Conservation (phyloP, 371 early-diverging fungal species). For the Mucor lusitanicus region DNA sequence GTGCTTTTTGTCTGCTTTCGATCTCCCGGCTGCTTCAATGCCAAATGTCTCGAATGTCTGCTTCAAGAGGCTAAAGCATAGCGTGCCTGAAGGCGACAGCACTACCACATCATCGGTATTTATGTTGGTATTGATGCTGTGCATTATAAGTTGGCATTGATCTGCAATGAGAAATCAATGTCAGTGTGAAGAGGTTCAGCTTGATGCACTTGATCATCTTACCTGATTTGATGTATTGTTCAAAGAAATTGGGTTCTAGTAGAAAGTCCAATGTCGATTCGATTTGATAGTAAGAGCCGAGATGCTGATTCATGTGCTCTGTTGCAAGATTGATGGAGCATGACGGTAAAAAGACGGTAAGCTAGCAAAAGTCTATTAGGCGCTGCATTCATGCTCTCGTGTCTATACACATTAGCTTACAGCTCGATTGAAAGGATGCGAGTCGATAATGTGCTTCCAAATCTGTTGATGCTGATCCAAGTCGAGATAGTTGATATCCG, state of each 20-base stretch:
- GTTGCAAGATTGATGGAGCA: conserved; percentile 27
- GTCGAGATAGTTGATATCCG: conserved; percentile 30
- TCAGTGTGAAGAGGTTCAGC: neutral
- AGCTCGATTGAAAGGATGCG: conserved; percentile 58
- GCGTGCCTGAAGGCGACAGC: conserved; percentile 49
- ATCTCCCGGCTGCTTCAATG: conserved; percentile 36
- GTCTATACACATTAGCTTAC: conserved; percentile 25
- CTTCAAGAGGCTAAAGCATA: conserved; percentile 56
- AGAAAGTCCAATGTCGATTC: conserved; percentile 34
- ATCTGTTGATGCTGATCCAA: conserved; percentile 24
- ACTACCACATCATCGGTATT: conserved; percentile 59
- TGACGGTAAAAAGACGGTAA: conserved; percentile 31
- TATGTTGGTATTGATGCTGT: conserved; percentile 45
- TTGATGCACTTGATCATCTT: neutral
- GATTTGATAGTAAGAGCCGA: conserved; percentile 38
- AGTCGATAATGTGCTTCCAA: conserved; percentile 36
- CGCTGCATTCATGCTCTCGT: neutral
- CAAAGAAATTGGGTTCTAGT: conserved; percentile 33
- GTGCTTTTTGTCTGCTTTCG: conserved; percentile 39
- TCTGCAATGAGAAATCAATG: conserved; percentile 8
- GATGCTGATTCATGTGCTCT: conserved; percentile 13
- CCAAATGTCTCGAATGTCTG: conserved; percentile 62
- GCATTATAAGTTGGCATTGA: conserved; percentile 29
- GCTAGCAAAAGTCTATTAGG: conserved; percentile 1
- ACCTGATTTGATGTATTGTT: conserved; percentile 34